A percentile compares a stretch with the other conserved stretches of the same genome.
These are phyloP conservation scores for Sclerotinia borealis DNA, from an alignment of 2,329 filamentous ascomycete genomes.

Conservation along the genomic window DNA sequence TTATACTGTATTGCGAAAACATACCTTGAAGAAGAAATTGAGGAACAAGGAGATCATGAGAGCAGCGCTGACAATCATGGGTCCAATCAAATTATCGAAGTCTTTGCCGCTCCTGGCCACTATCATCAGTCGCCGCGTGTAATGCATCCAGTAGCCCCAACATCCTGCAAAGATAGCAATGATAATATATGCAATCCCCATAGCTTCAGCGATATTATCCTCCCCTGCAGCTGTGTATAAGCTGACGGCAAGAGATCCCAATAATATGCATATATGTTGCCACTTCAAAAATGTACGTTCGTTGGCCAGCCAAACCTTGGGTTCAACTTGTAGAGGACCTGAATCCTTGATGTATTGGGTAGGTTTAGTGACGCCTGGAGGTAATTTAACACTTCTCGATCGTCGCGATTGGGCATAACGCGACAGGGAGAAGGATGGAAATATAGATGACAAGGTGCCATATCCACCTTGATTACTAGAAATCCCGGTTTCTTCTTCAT, in stretches of 20 bases:
- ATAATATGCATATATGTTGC: conserved; percentile 88
- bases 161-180: conserved; percentile 77
- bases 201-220: conserved; percentile 66
- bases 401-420: conserved; percentile 61
- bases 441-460: conserved; percentile 60
- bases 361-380: conserved; percentile 83
- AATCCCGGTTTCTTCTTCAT: conserved; percentile 34
- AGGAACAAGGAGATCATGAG: conserved; percentile 71
- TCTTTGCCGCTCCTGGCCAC: conserved; percentile 80
- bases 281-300: conserved; percentile 98
- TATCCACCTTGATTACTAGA: conserved; percentile 38
- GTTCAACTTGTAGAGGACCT: conserved; percentile 86
- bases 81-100: conserved; percentile 84
- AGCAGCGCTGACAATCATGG: conserved; percentile 74
- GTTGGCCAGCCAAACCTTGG: conserved; percentile 98
- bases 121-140: conserved; percentile 71
- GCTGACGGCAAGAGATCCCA: conserved; percentile 76
- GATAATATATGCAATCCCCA: conserved; percentile 77
- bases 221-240: conserved; percentile 83
- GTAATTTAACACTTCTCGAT: conserved; percentile 51
- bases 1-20: conserved; percentile 1
- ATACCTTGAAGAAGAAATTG: conserved; percentile 84
- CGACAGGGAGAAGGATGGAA: conserved; percentile 77
- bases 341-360: conserved; percentile 89
- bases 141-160: conserved; percentile 86